Evolutionary conservation across 2,329 filamentous ascomycete species (phyloP).

Genomic region (Lecanicillium sp.): DNA sequence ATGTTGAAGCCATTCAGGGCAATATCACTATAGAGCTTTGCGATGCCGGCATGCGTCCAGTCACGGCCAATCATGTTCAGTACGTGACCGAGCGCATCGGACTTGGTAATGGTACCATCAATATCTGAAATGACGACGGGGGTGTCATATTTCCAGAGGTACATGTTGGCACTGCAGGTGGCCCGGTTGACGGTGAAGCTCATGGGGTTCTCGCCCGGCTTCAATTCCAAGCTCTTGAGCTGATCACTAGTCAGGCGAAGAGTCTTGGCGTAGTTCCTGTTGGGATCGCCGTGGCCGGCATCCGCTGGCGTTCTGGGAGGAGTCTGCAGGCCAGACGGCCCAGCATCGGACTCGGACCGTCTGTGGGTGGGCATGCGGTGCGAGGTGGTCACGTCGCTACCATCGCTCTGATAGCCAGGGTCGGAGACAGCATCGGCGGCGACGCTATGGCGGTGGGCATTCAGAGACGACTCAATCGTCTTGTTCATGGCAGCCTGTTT

Average conservation of each 20-base stretch:
- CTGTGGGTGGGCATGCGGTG: slow-evolving; percentile 42
- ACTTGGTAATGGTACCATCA: slow-evolving; percentile 97
- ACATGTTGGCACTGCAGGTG: slow-evolving; percentile 88
- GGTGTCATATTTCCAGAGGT: slow-evolving; percentile 82
- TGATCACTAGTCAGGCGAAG: slow-evolving; percentile 91
- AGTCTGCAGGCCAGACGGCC: slow-evolving; percentile 47
- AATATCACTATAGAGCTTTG: slow-evolving; percentile 96
- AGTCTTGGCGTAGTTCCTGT: slow-evolving; percentile 92
- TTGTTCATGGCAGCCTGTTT: slow-evolving; percentile 78
- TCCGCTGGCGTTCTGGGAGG: slow-evolving; percentile 65
- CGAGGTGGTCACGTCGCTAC: slow-evolving; percentile 52
- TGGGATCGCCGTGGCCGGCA: slow-evolving; percentile 60
- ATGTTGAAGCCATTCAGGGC: slow-evolving; percentile 96
- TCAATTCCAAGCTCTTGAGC: slow-evolving; percentile 75
- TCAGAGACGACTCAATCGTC: slow-evolving; percentile 44
- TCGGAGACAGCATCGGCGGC: slow-evolving; percentile 81
- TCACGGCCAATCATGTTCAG: slow-evolving; percentile 94
- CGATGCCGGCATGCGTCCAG: slow-evolving; percentile 95
- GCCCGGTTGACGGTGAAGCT: slow-evolving; percentile 94
- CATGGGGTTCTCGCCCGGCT: slow-evolving; percentile 83
- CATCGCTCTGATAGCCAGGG: slow-evolving; percentile 91
- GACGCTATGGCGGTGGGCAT: slow-evolving; percentile 38
- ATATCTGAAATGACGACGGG: slow-evolving; percentile 98
- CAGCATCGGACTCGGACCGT: slow-evolving; percentile 60
- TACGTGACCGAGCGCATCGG: slow-evolving; percentile 87